Conservation (phyloP, 1,284 basidiomycete species). For the Schizopora paradoxa region DNA sequence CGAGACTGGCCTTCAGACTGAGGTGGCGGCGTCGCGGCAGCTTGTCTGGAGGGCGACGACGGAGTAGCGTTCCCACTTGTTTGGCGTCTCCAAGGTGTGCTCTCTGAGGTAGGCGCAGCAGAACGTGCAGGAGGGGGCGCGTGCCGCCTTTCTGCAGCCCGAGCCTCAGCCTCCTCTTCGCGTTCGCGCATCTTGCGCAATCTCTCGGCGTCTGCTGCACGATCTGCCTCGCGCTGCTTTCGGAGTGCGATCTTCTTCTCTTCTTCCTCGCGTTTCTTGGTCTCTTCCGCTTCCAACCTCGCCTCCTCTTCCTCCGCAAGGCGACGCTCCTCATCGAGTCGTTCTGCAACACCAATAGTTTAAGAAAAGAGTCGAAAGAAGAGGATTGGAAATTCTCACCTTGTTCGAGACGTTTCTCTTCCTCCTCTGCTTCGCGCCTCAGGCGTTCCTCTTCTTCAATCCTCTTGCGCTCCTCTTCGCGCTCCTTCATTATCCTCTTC, state of each 20-base stretch:
- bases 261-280: conserved; percentile 55
- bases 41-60: conserved; percentile 32
- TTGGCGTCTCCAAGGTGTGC: conserved; percentile 37
- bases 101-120: conserved; percentile 18
- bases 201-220: conserved; percentile 52
- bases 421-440: conserved; percentile 44
- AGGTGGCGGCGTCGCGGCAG: conserved; percentile 30
- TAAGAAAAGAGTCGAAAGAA: conserved; percentile 8
- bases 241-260: conserved; percentile 49
- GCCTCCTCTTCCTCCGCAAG: conserved; percentile 47
- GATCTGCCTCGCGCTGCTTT: conserved; percentile 63
- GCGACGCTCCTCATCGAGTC: conserved; percentile 48
- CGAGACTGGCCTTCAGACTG: conserved; percentile 29
- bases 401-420: conserved; percentile 44
- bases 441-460: conserved; percentile 45
- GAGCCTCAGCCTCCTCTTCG: conserved; percentile 76
- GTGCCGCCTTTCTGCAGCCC: conserved; percentile 31
- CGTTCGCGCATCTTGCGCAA: conserved; percentile 61
- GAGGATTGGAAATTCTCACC: conserved; percentile 35
- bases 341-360: conserved; percentile 35
- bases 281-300: conserved; percentile 43
- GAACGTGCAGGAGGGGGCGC: conserved; percentile 27
- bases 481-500: conserved; percentile 46
- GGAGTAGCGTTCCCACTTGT: conserved; percentile 29
- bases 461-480: conserved; percentile 52